These are phyloP conservation scores for Euphorbia celastroides DNA, from an alignment of 441 rosid species.

Conservation along the genomic window DNA sequence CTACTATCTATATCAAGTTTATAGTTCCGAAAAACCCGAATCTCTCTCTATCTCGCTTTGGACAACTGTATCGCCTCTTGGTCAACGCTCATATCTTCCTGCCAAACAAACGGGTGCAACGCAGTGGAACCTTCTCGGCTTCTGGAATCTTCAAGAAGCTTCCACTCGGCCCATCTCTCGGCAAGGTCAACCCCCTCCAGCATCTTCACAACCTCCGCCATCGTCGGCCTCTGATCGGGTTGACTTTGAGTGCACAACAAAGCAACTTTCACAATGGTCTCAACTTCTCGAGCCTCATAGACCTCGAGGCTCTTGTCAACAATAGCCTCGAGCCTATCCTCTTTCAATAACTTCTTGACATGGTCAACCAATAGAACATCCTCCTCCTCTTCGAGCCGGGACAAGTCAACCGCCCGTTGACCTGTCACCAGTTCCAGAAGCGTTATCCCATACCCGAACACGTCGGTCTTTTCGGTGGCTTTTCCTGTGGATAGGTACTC, in stretches of 20 bases:
- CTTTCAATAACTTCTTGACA: constrained; percentile 63
- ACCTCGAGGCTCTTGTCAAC: constrained; percentile 57
- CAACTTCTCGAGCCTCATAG: constrained; percentile 59
- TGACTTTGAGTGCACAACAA: constrained; percentile 72
- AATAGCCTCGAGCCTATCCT: constrained; percentile 64
- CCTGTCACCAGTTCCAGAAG: constrained; percentile 55
- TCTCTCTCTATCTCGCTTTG: constrained; percentile 55
- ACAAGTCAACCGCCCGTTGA: constrained; percentile 51
- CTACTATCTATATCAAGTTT: no score
- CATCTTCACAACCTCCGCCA: constrained; percentile 78
- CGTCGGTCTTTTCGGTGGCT: constrained; percentile 55
- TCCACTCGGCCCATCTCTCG: constrained; percentile 80
- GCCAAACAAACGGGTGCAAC: constrained; percentile 60
- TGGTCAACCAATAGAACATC: constrained; percentile 57
- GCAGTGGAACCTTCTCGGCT: constrained; percentile 42
- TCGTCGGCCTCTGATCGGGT: constrained; percentile 71
- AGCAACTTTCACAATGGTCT: constrained; percentile 69
- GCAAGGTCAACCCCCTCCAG: constrained; percentile 62
- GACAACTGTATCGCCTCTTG: constrained; percentile 85
- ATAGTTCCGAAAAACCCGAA: no score
- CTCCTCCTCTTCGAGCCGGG: constrained; percentile 59
- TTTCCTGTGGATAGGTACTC: constrained; percentile 56
- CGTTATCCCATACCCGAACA: constrained; percentile 54
- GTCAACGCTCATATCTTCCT: constrained; percentile 54
- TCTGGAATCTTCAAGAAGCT: constrained; percentile 60